These are phyloP conservation scores for Aspergillus piperis DNA, from an alignment of 2,329 filamentous ascomycete genomes.

Conservation along the genomic window DNA sequence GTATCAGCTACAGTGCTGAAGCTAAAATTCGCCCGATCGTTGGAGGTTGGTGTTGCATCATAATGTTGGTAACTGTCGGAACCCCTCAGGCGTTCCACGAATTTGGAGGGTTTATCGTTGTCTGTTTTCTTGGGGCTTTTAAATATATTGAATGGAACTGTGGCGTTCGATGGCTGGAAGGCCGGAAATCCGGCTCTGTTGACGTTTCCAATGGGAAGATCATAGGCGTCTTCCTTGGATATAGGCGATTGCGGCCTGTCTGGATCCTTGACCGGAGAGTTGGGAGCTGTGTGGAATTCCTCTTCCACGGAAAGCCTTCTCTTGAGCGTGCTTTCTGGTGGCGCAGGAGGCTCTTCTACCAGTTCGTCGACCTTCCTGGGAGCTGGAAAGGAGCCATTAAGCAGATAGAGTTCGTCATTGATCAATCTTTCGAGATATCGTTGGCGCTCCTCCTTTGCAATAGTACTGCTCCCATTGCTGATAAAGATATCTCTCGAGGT, in stretches of 20 bases:
- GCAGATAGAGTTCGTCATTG: conserved; percentile 36
- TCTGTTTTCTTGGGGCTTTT: conserved; percentile 8
- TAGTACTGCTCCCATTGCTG: neutral
- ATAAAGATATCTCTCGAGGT: conserved; percentile 15
- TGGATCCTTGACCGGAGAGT: conserved; percentile 28
- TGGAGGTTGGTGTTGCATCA: conserved; percentile 17
- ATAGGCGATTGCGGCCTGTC: neutral
- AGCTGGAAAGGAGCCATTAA: conserved; percentile 23
- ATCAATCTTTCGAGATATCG: conserved; percentile 31
- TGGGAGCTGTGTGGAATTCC: conserved; percentile 34
- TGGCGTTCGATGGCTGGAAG: neutral
- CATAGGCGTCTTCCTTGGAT: neutral
- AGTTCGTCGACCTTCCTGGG: neutral
- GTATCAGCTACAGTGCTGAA: conserved; percentile 26
- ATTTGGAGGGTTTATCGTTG: conserved; percentile 10
- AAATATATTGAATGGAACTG: neutral
- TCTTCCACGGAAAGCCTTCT: conserved; percentile 25
- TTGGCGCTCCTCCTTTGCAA: conserved; percentile 27
- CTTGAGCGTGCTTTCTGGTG: conserved; percentile 10
- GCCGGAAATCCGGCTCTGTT: neutral
- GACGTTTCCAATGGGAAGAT: neutral
- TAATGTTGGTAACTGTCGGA: conserved; percentile 20
- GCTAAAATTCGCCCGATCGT: conserved; percentile 20
- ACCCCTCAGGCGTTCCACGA: conserved; percentile 24
- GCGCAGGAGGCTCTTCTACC: conserved; percentile 12